These are phyloP conservation scores for Boletus edulis DNA, from an alignment of 768 basidiomycete species.

Conservation along the genomic window DNA sequence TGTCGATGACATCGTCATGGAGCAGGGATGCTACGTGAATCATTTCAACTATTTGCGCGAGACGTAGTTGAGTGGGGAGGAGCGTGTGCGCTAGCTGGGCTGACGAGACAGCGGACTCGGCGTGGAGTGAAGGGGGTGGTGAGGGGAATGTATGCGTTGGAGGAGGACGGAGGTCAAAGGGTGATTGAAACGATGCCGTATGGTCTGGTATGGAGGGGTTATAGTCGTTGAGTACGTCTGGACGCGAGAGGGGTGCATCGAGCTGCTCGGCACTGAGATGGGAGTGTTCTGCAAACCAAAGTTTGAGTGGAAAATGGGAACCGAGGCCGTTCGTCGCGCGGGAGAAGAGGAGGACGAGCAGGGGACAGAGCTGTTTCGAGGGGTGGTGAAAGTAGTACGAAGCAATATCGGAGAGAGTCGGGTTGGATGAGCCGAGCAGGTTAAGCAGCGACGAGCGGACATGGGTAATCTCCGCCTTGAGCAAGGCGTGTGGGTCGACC, in stretches of 20 bases:
- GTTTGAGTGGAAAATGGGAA: constrained; percentile 53
- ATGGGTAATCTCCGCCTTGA: constrained; percentile 68
- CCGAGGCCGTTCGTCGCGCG: constrained; percentile 93
- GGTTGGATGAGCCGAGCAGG: constrained; percentile 86
- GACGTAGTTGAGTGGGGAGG: constrained; percentile 85
- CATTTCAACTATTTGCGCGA: constrained; percentile 98
- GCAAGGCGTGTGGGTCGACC: constrained; percentile 65
- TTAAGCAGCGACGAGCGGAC: constrained; percentile 70
- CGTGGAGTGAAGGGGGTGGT: constrained; percentile 22
- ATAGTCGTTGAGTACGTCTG: constrained; percentile 89
- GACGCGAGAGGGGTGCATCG: constrained; percentile 71
- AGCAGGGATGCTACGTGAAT: constrained; percentile 93
- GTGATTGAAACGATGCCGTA: constrained; percentile 61
- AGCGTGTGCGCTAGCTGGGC: constrained; percentile 31
- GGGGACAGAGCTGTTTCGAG: constrained; percentile 87
- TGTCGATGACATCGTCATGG: constrained; percentile 91
- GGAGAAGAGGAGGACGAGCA: constrained; percentile 85
- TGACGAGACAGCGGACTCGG: constrained; percentile 24
- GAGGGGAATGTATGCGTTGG: constrained; percentile 24
- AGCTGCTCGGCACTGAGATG: constrained; percentile 58
- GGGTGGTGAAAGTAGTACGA: constrained; percentile 89
- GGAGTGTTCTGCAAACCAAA: constrained; percentile 61
- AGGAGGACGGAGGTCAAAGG: constrained; percentile 48
- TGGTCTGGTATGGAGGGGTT: constrained; percentile 85
- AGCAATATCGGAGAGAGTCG: constrained; percentile 82